Percentiles rank a stretch among this genome's conserved stretches.
These are phyloP conservation scores for Neurospora sp. DNA, from an alignment of 495 filamentous ascomycete genomes.

Conservation along the genomic window DNA sequence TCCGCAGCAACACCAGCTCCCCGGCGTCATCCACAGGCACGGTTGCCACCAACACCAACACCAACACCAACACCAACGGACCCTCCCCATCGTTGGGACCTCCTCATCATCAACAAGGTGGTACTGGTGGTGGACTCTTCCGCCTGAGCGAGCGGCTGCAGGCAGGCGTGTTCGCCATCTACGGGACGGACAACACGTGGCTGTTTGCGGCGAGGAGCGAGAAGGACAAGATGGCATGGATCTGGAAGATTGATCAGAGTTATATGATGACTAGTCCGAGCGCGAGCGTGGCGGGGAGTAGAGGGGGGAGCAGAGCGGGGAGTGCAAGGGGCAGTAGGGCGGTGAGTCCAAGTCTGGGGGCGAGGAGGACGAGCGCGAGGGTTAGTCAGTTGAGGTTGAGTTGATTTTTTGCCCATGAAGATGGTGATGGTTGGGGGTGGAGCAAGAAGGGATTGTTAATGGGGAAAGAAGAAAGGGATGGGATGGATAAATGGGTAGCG, in stretches of 20 bases:
- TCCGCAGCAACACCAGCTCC: neutral
- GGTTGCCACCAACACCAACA: neutral
- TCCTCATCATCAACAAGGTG: constrained; percentile 20
- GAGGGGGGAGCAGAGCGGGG: neutral
- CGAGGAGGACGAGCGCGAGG: neutral
- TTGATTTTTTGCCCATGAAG: neutral
- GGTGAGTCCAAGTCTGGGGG: constrained; percentile 4
- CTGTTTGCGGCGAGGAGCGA: constrained; percentile 83
- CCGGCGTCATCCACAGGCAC: constrained; percentile 15
- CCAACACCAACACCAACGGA: constrained; percentile 18
- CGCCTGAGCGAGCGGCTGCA: constrained; percentile 43
- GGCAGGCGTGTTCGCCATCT: constrained; percentile 81
- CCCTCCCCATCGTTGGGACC: constrained; percentile 15
- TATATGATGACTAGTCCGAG: constrained; percentile 22
- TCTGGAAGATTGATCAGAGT: constrained; percentile 62
- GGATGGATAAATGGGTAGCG: neutral
- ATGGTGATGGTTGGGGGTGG: neutral
- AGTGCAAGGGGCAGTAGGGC: constrained; percentile 7
- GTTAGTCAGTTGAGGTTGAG: neutral
- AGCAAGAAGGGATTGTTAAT: neutral
- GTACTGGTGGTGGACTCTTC: constrained; percentile 21
- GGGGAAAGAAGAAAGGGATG: neutral
- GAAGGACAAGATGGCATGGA: constrained; percentile 89
- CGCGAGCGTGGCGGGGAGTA: constrained; percentile 13
- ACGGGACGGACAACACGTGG: constrained; percentile 87